Evolutionary conservation across 352 stramenopile species (phyloP).

Genomic region (Peronospora belbahrii): DNA sequence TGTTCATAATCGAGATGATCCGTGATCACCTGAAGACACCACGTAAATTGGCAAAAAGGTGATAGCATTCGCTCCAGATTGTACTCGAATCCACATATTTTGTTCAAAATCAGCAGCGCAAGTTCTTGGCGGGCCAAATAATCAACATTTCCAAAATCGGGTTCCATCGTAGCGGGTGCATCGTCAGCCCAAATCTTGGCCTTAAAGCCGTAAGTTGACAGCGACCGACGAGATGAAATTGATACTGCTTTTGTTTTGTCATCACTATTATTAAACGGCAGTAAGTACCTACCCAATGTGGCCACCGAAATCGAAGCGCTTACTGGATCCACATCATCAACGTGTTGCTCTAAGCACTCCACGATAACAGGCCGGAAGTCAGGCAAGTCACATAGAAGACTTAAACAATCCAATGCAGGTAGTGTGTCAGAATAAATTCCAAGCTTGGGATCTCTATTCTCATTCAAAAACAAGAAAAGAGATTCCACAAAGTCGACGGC

Average conservation of each 20-base stretch:
- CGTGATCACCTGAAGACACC: slow-evolving; percentile 74
- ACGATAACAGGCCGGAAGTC: slow-evolving; percentile 48
- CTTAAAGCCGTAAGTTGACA: slow-evolving; percentile 72
- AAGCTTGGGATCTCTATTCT: slow-evolving; percentile 63
- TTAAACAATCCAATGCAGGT: slow-evolving; percentile 62
- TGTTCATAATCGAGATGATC: slow-evolving; percentile 78
- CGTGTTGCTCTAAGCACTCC: slow-evolving; percentile 56
- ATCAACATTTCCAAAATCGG: slow-evolving; percentile 71
- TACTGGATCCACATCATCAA: slow-evolving; percentile 51
- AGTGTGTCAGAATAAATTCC: slow-evolving; percentile 75
- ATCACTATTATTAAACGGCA: slow-evolving; percentile 57
- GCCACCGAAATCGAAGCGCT: slow-evolving; percentile 67
- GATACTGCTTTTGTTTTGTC: slow-evolving; percentile 48
- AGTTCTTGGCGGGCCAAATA: slow-evolving; percentile 72
- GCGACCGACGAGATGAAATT: slow-evolving; percentile 64
- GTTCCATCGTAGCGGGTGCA: slow-evolving; percentile 34
- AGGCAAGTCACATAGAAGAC: slow-evolving; percentile 53
- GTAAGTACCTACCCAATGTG: slow-evolving; percentile 63
- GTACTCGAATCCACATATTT: slow-evolving; percentile 67
- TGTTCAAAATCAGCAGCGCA: slow-evolving; percentile 69
- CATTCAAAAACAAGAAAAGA: slow-evolving; percentile 71
- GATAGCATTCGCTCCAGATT: slow-evolving; percentile 66
- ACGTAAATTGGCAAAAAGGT: slow-evolving; percentile 71
- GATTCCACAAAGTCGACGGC: slow-evolving; percentile 51
- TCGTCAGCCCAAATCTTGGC: slow-evolving; percentile 31